These are phyloP conservation scores for Fusarium sp. DNA, from an alignment of 2,329 filamentous ascomycete species.

Conservation along the genomic window DNA sequence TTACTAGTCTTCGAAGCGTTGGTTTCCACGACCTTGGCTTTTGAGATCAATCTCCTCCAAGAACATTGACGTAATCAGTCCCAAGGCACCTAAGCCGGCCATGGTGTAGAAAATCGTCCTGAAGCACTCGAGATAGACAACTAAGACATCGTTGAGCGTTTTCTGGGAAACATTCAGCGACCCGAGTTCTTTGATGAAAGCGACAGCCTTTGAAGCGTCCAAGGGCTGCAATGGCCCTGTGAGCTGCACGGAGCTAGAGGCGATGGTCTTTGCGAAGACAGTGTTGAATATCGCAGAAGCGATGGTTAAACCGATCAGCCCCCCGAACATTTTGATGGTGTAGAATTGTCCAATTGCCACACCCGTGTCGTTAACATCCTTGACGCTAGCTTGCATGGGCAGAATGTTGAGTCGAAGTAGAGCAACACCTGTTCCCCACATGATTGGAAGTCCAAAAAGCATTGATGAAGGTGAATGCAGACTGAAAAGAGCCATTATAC, in stretches of 20 bases:
- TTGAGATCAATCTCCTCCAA: constrained; percentile 19
- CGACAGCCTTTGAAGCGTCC: constrained; percentile 1
- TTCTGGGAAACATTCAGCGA: neutral
- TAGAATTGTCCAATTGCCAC: constrained; percentile 17
- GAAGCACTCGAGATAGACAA: constrained; percentile 2
- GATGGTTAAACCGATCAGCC: neutral
- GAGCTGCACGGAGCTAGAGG: neutral
- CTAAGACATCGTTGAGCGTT: neutral
- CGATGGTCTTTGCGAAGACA: neutral
- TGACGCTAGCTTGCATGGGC: constrained; percentile 23
- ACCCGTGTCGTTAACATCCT: constrained; percentile 8
- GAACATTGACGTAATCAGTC: constrained; percentile 8
- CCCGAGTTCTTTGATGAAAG: constrained; percentile 18
- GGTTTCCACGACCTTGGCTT: constrained; percentile 6
- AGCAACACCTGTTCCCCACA: constrained; percentile 21
- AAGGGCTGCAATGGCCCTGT: constrained; percentile 1
- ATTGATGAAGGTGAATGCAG: neutral
- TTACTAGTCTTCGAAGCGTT: constrained; percentile 9
- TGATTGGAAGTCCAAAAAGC: constrained; percentile 10
- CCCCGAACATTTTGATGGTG: constrained; percentile 18
- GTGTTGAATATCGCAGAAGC: constrained; percentile 22
- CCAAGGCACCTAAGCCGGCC: constrained; percentile 3
- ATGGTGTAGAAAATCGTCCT: constrained; percentile 17
- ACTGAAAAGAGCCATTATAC: constrained; percentile 1
- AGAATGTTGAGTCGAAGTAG: constrained; percentile 8